These are phyloP conservation scores for Vitis rupestris DNA, from an alignment of 164 flowering plant species.

Conservation along the genomic window DNA sequence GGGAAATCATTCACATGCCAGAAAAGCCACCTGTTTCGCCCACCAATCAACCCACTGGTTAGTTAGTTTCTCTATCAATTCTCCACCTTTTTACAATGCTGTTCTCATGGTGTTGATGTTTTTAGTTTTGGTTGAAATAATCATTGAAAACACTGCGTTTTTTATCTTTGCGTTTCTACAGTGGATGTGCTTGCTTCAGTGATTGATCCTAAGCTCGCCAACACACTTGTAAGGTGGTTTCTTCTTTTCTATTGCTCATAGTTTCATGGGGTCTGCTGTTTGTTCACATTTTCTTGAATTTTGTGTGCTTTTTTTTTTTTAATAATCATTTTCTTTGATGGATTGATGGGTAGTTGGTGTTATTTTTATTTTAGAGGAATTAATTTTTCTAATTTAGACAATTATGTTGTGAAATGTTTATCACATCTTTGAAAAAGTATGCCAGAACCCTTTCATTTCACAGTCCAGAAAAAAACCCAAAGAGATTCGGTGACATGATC, in stretches of 20 bases:
- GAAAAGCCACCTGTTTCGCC: constrained; percentile 47
- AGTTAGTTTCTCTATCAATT: neutral
- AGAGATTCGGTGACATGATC: no score
- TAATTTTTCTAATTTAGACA: no score
- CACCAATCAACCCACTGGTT: constrained; percentile 66
- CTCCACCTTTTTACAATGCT: neutral
- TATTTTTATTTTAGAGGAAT: neutral
- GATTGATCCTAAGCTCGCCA: constrained; percentile 69
- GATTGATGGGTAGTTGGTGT: neutral
- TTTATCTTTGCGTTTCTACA: constrained; percentile 13
- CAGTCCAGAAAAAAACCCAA: no score
- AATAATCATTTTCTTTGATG: no score
- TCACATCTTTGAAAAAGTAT: no score
- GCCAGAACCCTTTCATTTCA: no score
- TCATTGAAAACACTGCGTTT: neutral
- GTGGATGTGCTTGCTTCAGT: constrained; percentile 61
- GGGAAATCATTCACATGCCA: constrained; percentile 66
- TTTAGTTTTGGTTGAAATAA: neutral
- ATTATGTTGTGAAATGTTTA: no score
- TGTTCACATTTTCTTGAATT: neutral
- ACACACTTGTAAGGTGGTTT: constrained; percentile 57
- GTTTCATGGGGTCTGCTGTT: neutral
- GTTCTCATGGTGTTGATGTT: neutral
- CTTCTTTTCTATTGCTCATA: neutral
- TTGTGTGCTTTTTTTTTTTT: neutral